Evolutionary conservation across 495 filamentous ascomycete species (phyloP), one percentile per base, ranked within the genome.

Genomic region (Xylaria telfairii): DNA sequence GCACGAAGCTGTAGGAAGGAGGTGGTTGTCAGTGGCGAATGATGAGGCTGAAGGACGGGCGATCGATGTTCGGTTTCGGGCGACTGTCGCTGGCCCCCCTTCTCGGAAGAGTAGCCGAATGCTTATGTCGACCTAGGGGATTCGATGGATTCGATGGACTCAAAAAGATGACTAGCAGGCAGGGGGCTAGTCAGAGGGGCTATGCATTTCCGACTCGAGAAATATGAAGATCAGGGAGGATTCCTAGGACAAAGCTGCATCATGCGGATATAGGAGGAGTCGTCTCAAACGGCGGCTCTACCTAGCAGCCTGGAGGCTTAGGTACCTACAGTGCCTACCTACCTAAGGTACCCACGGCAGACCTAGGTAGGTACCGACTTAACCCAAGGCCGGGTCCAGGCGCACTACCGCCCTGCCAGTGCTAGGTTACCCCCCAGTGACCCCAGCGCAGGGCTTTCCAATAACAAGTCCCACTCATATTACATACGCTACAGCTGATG

Each of bases 21-120:
- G 67, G 53, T 34, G 30, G 10, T 10, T 26, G 30, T 51, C 10
- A 51, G 47, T 54, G 64, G 54, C 47, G 46, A 24, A 54, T 46
- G 46, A 13, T 34, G 19, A 28, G 24, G 21, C 47, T n/a, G n/a
- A n/a, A n/a, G 34, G 46, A 13, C 47, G 47, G 19, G 2, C 37
- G 59, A 66, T 66, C 64, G 64, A 26, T 47, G 28, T 41, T 73
- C 73, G 70, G 75, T 69, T 75, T 71, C 68, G 71, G 44, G 60
- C 42, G 46, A 42, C 4, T 47, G 49, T 69, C 26, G 41, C 64
- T 53, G 44, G 26, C 30, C 62, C 44, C 28, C 42, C 39, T 53
- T 39, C 47, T 54, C 47, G 47, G 32, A 60, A 8, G 49, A 15
- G 64, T 30, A 41, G 13, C 37, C 39, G 30, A 30, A 51, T 37